Base-by-base conservation (phyloP, 169 alveolate species). In the Plasmodium sp. region DNA sequence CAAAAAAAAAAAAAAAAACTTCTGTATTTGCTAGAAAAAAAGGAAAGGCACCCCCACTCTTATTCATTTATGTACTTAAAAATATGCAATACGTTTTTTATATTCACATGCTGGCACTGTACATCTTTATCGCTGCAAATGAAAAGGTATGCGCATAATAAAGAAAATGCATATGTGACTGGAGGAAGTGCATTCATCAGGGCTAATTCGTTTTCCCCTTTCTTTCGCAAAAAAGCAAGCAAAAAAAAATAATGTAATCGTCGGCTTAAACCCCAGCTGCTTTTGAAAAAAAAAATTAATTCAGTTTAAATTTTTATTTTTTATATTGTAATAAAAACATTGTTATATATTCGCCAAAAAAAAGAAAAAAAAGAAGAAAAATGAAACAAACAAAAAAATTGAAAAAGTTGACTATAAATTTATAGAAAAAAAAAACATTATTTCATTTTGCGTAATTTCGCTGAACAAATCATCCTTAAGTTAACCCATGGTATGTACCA, bases 271-370 rank as follows among this genome's bases (percentile, higher is more conserved):
- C 41, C 77, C 43, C 33, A 27, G 36, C 77, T 27, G 36, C 31
- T 2, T 27, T 67, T 67, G 39, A 2, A 67, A 67, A 9, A 67
- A 67, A 67, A 62, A 62, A 62, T n/a, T 22, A 62, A 77, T 39
- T 77, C 27, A 39, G 31, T 77, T 77, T 39, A 77, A 45, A 45
- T 5, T 5, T 39, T 77, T 77, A 31, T 31, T 39, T 34, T 77
- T 77, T 2, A 77, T n/a, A 77, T 39, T 39, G 58, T 39, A 39
- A 77, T 6, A 27, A 33, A 77, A 39, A n/a, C 22, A 77, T 33
- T 81, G 67, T 22, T 81, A 22, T 81, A 43, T 27, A 36, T 81
- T 81, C 86, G 7, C 86, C 33, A 45, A 81, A 22, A 81, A 81
- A 81, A 48, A 18, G 75, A 16, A 43, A 81, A 18, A 81, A 81